phyloP scores from a whole-genome alignment of 345 rosid genomes.

The Citrus cavaleriei region DNA sequence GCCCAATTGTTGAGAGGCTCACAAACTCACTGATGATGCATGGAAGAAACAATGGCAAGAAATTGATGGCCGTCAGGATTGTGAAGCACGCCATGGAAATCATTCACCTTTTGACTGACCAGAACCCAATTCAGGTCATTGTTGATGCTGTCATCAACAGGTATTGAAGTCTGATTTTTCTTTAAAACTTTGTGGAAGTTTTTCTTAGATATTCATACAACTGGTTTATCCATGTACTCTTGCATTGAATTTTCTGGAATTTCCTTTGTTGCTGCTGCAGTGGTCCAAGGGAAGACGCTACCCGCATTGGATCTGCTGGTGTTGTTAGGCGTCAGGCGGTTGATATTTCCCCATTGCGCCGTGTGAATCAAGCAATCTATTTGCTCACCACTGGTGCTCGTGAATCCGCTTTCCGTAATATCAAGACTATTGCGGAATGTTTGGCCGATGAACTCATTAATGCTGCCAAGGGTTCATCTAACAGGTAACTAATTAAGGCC shows the following conservation, averaged over 20 bases:
- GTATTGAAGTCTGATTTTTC: conserved; percentile 20
- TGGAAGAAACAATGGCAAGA: conserved; percentile 89
- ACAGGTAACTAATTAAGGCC: conserved; percentile 43
- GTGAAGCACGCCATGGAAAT: conserved; percentile 93
- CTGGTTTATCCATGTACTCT: not conserved
- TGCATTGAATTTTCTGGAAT: not conserved
- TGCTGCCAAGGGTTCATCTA: conserved; percentile 97
- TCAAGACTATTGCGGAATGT: conserved; percentile 90
- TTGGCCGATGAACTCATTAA: conserved; percentile 98
- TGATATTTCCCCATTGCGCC: conserved; percentile 88
- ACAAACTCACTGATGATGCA: conserved; percentile 97
- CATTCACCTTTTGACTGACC: conserved; percentile 72
- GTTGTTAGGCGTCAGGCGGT: conserved; percentile 99
- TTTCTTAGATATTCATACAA: not conserved
- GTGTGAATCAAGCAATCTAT: conserved; percentile 86
- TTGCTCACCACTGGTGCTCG: conserved; percentile 93
- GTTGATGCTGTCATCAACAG: conserved; percentile 91
- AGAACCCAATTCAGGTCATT: conserved; percentile 86
- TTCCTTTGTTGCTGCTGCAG: conserved; percentile 22
- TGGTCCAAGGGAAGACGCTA: conserved; percentile 97
- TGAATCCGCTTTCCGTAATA: conserved; percentile 87
- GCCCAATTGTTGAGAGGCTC: conserved; percentile 93
- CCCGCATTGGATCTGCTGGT: conserved; percentile 97
- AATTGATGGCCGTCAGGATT: conserved; percentile 81
- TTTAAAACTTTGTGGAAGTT: not conserved